A percentile compares a stretch with the other conserved stretches of the same genome.
Evolutionary conservation across 768 basidiomycete species (phyloP).

Genomic region (Rhizopogon vesiculosus): DNA sequence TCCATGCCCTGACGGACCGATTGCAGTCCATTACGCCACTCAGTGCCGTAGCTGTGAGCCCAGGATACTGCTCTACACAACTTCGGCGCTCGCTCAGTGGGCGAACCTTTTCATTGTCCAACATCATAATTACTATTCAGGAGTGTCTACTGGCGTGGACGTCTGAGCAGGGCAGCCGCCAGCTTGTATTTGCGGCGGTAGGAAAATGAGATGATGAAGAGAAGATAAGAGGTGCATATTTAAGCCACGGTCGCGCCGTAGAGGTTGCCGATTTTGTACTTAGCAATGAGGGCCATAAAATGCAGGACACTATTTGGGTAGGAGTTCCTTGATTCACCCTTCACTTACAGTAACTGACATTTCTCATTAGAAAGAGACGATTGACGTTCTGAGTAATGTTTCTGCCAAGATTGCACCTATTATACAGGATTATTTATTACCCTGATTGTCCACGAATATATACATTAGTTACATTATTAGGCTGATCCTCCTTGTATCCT

Average conservation of each 20-base stretch:
- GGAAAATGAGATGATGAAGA: slow-evolving; percentile 17
- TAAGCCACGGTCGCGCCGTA: slow-evolving; percentile 7
- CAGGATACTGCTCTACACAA: slow-evolving; percentile 27
- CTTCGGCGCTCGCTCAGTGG: slow-evolving; percentile 9
- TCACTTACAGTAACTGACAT: no score
- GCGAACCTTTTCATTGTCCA: not conserved
- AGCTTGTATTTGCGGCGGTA: slow-evolving; percentile 27
- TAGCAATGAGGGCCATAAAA: slow-evolving; percentile 21
- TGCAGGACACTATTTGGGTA: slow-evolving; percentile 32
- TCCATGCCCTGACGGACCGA: slow-evolving; percentile 19
- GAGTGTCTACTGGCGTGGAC: slow-evolving; percentile 14
- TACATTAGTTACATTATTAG: no score
- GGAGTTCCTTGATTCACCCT: slow-evolving; percentile 1
- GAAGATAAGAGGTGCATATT: slow-evolving; percentile 16
- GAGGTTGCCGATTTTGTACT: slow-evolving; percentile 31
- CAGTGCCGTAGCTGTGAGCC: slow-evolving; percentile 20
- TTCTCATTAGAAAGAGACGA: slow-evolving; percentile 12
- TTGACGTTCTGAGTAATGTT: slow-evolving; percentile 13
- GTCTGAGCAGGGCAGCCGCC: slow-evolving; percentile 29
- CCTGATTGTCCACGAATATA: not conserved
- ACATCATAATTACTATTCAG: not conserved
- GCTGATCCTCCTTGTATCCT: no score
- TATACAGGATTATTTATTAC: slow-evolving; percentile 7
- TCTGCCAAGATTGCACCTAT: slow-evolving; percentile 11
- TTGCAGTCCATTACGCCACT: slow-evolving; percentile 16